These are phyloP conservation scores for Podospora appendiculata DNA, from an alignment of 495 filamentous ascomycete species.

Conservation along the genomic window DNA sequence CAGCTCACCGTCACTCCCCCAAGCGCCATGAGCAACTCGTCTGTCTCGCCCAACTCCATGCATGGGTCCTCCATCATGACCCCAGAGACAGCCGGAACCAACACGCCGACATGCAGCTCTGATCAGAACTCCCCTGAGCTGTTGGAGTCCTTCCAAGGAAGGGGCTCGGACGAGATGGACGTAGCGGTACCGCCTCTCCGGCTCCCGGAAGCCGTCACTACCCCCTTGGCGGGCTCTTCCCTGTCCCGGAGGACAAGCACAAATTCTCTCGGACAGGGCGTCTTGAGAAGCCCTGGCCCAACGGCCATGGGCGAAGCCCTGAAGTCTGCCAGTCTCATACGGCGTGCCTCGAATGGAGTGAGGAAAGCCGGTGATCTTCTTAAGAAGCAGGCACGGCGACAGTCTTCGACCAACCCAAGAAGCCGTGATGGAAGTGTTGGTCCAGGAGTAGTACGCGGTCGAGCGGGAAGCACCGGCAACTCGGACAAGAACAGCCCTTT, in stretches of 20 bases:
- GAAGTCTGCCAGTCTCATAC: conserved; percentile 29
- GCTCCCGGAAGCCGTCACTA: conserved; percentile 33
- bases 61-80: conserved; percentile 36
- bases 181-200: conserved; percentile 17
- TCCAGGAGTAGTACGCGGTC: conserved; percentile 68
- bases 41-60: conserved; percentile 31
- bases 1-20: conserved; percentile 26
- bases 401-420: conserved; percentile 64
- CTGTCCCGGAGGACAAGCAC: conserved; percentile 31
- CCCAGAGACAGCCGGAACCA: conserved; percentile 23
- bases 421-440: conserved; percentile 81
- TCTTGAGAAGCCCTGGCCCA: conserved; percentile 17
- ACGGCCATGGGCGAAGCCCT: conserved; percentile 32
- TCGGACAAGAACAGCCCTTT: conserved; percentile 46
- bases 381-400: conserved; percentile 34
- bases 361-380: neutral
- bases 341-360: conserved; percentile 36
- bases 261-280: conserved; percentile 24
- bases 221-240: neutral
- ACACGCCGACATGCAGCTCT: conserved; percentile 31
- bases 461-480: conserved; percentile 79
- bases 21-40: conserved; percentile 36
- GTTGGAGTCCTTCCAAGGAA: conserved; percentile 20
- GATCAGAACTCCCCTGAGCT: conserved; percentile 36
- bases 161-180: conserved; percentile 16